These are phyloP conservation scores for Ceratocystis variospora DNA, from an alignment of 2,329 filamentous ascomycete species.

Conservation along the genomic window DNA sequence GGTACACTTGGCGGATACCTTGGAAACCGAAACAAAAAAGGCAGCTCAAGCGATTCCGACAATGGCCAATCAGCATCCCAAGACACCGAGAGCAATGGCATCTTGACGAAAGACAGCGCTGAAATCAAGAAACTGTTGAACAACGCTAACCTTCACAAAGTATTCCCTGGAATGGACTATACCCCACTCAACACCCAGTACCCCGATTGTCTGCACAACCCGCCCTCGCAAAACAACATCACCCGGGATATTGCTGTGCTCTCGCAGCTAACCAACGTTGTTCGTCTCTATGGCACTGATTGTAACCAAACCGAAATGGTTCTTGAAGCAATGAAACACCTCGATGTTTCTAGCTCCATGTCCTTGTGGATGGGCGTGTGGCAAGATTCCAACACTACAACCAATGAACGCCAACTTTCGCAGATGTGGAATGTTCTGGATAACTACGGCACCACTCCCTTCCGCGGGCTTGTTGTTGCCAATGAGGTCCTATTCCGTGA, in stretches of 20 bases:
- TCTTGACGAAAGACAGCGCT: conserved; percentile 56
- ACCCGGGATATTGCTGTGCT: conserved; percentile 84
- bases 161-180: conserved; percentile 92
- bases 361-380: conserved; percentile 93
- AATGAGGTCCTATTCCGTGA: conserved; percentile 69
- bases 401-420: conserved; percentile 64
- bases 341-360: conserved; percentile 56
- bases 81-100: conserved; percentile 51
- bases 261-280: conserved; percentile 73
- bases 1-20: conserved; percentile 63
- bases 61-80: conserved; percentile 39
- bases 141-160: conserved; percentile 72
- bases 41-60: conserved; percentile 20
- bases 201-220: conserved; percentile 61
- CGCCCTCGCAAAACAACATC: conserved; percentile 84
- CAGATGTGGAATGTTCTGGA: conserved; percentile 80
- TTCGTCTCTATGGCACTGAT: conserved; percentile 87
- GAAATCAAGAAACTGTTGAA: conserved; percentile 74
- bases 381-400: conserved; percentile 72
- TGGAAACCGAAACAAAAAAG: conserved; percentile 34
- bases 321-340: conserved; percentile 61
- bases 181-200: conserved; percentile 86
- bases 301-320: conserved; percentile 97
- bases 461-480: conserved; percentile 70
- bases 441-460: conserved; percentile 50